These are phyloP conservation scores for Colletotrichum musicola DNA, from an alignment of 2,329 filamentous ascomycete genomes.

Conservation along the genomic window DNA sequence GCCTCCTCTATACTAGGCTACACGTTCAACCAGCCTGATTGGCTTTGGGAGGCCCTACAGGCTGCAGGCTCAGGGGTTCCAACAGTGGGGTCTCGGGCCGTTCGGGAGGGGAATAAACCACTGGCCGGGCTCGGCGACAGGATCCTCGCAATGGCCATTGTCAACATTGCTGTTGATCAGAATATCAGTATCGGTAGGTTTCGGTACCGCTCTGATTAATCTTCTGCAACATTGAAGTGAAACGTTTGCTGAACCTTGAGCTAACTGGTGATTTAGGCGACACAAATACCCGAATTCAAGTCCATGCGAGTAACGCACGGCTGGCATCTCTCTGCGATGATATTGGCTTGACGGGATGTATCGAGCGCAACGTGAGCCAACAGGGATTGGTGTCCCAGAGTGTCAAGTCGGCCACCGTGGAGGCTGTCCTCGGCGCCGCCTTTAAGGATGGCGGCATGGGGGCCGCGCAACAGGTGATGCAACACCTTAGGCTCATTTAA, in stretches of 20 bases:
- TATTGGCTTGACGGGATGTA: neutral
- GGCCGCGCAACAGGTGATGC: neutral
- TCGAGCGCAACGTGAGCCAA: neutral
- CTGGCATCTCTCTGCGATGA: neutral
- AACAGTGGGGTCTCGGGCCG: neutral
- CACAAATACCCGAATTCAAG: neutral
- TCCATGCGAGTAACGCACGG: neutral
- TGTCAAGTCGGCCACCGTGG: neutral
- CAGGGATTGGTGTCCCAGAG: neutral
- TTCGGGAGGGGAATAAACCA: neutral
- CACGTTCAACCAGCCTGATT: neutral
- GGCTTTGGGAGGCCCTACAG: conserved; percentile 2
- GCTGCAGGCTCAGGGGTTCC: neutral
- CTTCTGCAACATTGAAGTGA: too few relatives aligned
- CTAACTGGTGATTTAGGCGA: neutral
- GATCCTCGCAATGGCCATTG: neutral
- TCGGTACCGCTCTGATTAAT: too few relatives aligned
- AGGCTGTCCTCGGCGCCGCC: neutral
- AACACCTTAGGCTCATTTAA: neutral
- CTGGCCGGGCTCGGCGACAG: neutral
- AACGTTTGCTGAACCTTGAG: neutral
- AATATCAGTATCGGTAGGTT: neutral
- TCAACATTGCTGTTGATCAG: neutral
- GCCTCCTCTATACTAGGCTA: neutral
- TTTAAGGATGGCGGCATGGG: neutral